Evolutionary conservation across 768 basidiomycete species (phyloP).

Genomic region (Russula sp.): DNA sequence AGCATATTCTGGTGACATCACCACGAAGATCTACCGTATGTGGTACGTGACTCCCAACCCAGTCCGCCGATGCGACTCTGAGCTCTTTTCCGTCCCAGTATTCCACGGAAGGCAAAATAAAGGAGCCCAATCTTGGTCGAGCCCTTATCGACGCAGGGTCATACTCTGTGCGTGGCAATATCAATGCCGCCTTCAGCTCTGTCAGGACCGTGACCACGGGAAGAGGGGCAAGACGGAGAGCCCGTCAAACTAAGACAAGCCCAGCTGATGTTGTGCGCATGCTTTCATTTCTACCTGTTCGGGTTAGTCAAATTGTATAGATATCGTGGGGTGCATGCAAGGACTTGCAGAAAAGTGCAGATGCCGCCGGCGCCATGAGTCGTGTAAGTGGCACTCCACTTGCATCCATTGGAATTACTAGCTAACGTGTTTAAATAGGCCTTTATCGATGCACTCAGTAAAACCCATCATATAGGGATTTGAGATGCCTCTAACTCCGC

Average conservation of each 20-base stretch:
- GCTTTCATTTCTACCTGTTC: neutral
- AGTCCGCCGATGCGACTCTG: neutral
- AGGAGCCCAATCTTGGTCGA: slow-evolving; percentile 87
- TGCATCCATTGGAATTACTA: too few relatives aligned
- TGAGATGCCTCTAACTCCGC: neutral
- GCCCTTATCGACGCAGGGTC: slow-evolving; percentile 73
- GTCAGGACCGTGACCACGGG: slow-evolving; percentile 68
- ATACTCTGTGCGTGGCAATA: slow-evolving; percentile 74
- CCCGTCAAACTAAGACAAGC: slow-evolving; percentile 56
- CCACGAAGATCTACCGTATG: slow-evolving; percentile 34
- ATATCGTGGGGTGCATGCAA: slow-evolving; percentile 85
- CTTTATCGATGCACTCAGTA: slow-evolving; percentile 57
- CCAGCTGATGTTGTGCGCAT: slow-evolving; percentile 83
- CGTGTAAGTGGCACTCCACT: slow-evolving; percentile 42
- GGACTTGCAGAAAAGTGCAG: slow-evolving; percentile 79
- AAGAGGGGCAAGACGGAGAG: slow-evolving; percentile 53
- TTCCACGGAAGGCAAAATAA: slow-evolving; percentile 91
- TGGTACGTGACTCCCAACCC: slow-evolving; percentile 18
- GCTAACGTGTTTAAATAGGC: slow-evolving; percentile 34
- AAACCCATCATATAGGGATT: slow-evolving; percentile 21
- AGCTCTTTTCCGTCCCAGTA: slow-evolving; percentile 44
- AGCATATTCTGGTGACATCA: neutral
- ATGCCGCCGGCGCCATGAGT: slow-evolving; percentile 80
- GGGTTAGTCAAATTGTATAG: slow-evolving; percentile 33
- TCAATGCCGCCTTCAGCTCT: slow-evolving; percentile 68